Conservation (phyloP, 2,329 filamentous ascomycete species). For the Tetracladium maxilliforme region DNA sequence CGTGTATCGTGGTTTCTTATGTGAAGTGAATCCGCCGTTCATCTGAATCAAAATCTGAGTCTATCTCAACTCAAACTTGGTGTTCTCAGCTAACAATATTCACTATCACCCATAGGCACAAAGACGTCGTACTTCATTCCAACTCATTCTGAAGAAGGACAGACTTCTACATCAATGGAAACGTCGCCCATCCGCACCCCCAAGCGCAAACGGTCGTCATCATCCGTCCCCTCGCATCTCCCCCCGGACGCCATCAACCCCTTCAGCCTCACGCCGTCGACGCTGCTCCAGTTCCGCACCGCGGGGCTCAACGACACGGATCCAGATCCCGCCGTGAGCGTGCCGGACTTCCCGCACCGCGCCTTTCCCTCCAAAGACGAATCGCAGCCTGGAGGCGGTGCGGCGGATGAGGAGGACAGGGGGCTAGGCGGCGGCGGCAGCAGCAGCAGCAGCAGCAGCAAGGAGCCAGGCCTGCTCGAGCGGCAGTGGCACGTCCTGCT, state of each 20-base stretch:
- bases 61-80: too few species aligned
- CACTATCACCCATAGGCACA: too few species aligned
- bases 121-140: too few species aligned
- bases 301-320: slow-evolving; percentile 36
- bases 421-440: slow-evolving; percentile 2
- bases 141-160: too few species aligned
- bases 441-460: slow-evolving; percentile 4
- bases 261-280: slow-evolving; percentile 34
- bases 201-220: too few species aligned
- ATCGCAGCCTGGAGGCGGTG: slow-evolving; percentile 1
- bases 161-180: too few species aligned
- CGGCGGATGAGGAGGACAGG: slow-evolving; percentile 3
- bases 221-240: too few species aligned
- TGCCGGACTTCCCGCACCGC: slow-evolving; percentile 36
- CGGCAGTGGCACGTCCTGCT: slow-evolving; percentile 53
- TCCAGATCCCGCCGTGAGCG: slow-evolving; percentile 19
- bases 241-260: slow-evolving; percentile 30
- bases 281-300: slow-evolving; percentile 34
- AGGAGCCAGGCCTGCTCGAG: slow-evolving; percentile 19
- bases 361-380: slow-evolving; percentile 12
- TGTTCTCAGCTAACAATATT: too few species aligned
- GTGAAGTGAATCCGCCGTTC: too few species aligned
- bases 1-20: too few species aligned
- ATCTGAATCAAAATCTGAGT: too few species aligned
- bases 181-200: too few species aligned